These are phyloP conservation scores for Colletotrichum horii DNA, from an alignment of 2,329 filamentous ascomycete genomes.

Conservation along the genomic window DNA sequence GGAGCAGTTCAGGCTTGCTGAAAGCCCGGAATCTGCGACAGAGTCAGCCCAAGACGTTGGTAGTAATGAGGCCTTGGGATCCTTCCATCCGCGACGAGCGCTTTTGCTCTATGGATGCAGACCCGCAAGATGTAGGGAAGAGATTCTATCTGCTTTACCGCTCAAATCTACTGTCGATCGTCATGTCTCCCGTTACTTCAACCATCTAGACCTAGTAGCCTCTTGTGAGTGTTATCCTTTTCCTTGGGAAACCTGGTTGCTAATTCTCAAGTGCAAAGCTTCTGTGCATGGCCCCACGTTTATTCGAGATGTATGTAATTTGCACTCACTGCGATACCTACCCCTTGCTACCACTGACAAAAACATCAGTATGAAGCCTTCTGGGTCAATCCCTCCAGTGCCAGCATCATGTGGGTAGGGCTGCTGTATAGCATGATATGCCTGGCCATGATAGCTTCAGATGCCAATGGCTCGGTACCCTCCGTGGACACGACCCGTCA, in stretches of 20 bases:
- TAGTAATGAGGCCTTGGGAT: accelerated
- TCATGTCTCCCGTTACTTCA: conserved; percentile 41
- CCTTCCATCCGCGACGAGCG: background rate
- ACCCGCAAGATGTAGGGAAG: conserved; percentile 20
- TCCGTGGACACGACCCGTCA: conserved; percentile 24
- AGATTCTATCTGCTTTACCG: conserved; percentile 39
- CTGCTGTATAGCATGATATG: conserved; percentile 37
- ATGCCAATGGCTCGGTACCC: conserved; percentile 16
- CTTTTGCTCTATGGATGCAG: background rate
- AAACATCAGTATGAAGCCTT: conserved; percentile 29
- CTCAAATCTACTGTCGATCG: conserved; percentile 35
- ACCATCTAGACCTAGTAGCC: conserved; percentile 30
- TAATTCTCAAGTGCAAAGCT: background rate
- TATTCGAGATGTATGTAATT: conserved; percentile 14
- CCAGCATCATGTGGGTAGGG: conserved; percentile 31
- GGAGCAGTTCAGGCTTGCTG: background rate
- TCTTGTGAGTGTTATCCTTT: background rate
- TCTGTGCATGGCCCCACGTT: conserved; percentile 35
- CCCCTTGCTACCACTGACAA: background rate
- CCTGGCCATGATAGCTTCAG: conserved; percentile 29
- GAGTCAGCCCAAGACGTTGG: background rate
- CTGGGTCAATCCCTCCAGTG: conserved; percentile 27
- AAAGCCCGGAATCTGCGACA: background rate
- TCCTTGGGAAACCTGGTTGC: accelerated
- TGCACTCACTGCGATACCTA: background rate